Evolutionary conservation across 352 stramenopile species (phyloP), one percentile per base, ranked within the genome.

Genomic region (Globisporangium sylvaticum): DNA sequence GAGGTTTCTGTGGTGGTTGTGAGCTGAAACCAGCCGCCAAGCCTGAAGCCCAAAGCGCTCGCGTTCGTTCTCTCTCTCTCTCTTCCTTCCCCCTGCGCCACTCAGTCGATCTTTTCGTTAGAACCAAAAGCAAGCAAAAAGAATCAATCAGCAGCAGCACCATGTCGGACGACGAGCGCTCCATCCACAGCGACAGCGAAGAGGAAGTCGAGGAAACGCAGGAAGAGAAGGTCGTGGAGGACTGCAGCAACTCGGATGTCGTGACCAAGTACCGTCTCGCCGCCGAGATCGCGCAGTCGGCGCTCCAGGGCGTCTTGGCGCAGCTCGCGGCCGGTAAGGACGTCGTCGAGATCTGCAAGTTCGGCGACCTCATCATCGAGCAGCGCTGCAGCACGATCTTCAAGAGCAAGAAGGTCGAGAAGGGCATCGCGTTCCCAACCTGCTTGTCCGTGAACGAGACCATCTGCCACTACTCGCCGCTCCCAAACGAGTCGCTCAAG

Each of bases 341-440:
- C 63, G 81, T 99, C 31, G 80, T 99, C 22, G 97, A 99, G 76
- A 75, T 99, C 31, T 98, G 96, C 80, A 89, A 97, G 75, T 95
- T 97, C 59, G 89, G 87, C 24, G 90, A 97, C 73, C 71, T 90
- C 1, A 85, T 97, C 62, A 86, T 97, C 61, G 59, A 80, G 72
- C 83, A 91, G 75, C 86, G 88, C 55, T 93, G 84, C 64, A 78
- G 75, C 44, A 91, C 97, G 62, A 97, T 99, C 58, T 99, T 99
- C 69, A 98, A 99, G 78, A 97, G 88, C 77, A 98, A 97, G 79
- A 91, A 97, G 67, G 84, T 99, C 6, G 95, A 99, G 75, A 99
- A 99, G 79, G 98, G 98, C 56, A 89, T 99, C 65, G 97, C 98
- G 12, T 99, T 99, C 83, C 98, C 98, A 9, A 99, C 98, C 55